These are phyloP conservation scores for Yarrowia keelungensis DNA, from an alignment of 805 yeast species.

Conservation along the genomic window DNA sequence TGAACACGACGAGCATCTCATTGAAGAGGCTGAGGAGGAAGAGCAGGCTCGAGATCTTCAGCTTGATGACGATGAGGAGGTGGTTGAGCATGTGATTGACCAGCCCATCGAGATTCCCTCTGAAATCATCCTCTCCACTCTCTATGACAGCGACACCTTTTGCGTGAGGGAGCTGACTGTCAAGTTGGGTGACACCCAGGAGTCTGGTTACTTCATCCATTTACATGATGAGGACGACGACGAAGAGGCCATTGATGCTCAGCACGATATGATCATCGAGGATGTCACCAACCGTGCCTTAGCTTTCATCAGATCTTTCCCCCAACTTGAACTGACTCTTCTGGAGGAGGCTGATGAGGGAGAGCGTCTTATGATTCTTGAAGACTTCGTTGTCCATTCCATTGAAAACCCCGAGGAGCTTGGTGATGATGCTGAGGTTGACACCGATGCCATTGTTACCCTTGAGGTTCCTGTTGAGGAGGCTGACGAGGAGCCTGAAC, in stretches of 20 bases:
- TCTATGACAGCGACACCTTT: conserved; percentile 29
- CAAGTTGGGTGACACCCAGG: conserved; percentile 17
- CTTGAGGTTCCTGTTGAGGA: conserved; percentile 2
- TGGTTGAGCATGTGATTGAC: conserved; percentile 5
- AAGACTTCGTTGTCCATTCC: conserved; percentile 6
- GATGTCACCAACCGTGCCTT: not conserved
- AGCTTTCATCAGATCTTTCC: not conserved
- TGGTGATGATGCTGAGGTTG: not conserved
- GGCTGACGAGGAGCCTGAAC: not conserved
- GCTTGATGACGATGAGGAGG: not conserved
- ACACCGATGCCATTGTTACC: not conserved
- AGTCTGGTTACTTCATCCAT: conserved; percentile 21
- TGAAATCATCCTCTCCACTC: conserved; percentile 10
- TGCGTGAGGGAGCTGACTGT: conserved; percentile 29
- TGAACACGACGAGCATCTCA: conserved; percentile 8
- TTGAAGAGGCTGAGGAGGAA: conserved; percentile 10
- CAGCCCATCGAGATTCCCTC: conserved; percentile 18
- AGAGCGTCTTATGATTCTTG: not conserved
- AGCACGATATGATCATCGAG: conserved; percentile 10
- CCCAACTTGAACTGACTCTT: conserved; percentile 12
- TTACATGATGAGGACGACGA: conserved; percentile 26
- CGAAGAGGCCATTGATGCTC: conserved; percentile 8
- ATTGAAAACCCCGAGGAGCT: conserved; percentile 5
- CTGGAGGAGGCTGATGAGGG: conserved; percentile 12
- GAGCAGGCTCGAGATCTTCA: conserved; percentile 9